phyloP scores from a whole-genome alignment of 2,329 filamentous ascomycete genomes.

The Colletotrichum sublineola region DNA sequence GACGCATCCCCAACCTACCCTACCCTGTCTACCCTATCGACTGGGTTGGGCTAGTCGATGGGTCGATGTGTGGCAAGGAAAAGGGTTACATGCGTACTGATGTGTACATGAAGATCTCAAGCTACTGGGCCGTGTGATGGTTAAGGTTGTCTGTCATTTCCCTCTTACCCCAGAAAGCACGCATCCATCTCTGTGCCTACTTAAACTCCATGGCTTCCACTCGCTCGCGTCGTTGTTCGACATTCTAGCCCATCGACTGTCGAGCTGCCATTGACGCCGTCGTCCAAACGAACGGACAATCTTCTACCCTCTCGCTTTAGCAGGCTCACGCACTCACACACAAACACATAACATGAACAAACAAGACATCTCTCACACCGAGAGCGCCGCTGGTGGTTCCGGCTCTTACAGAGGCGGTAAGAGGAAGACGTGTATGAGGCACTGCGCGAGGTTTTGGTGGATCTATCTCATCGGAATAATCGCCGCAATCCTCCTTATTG shows the following conservation, averaged over 20 bases:
- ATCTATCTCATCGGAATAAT: constrained; percentile 65
- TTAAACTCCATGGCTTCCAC: constrained; percentile 40
- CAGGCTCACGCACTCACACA: not conserved
- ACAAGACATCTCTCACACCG: constrained; percentile 52
- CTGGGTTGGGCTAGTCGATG: constrained; percentile 29
- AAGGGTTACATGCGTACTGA: constrained; percentile 33
- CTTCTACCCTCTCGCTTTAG: not conserved
- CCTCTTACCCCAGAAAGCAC: constrained; percentile 37
- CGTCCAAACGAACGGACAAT: constrained; percentile 17
- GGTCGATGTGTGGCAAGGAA: constrained; percentile 8
- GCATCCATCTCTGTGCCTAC: constrained; percentile 38
- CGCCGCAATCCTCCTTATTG: constrained; percentile 65
- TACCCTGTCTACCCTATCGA: constrained; percentile 31
- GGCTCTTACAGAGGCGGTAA: constrained; percentile 46
- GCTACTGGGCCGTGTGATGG: constrained; percentile 37
- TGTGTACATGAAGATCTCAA: constrained; percentile 37
- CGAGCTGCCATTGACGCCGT: constrained; percentile 18
- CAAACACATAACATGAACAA: constrained; percentile 53
- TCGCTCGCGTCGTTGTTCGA: not conserved
- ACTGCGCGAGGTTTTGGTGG: constrained; percentile 74
- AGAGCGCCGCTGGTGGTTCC: constrained; percentile 47
- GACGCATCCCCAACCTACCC: constrained; percentile 16
- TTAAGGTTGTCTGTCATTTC: constrained; percentile 25
- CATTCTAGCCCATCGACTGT: not conserved
- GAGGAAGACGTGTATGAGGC: constrained; percentile 57